Base-by-base conservation (phyloP, 371 early-diverging fungal genomes). In the Mortierella sp. region DNA sequence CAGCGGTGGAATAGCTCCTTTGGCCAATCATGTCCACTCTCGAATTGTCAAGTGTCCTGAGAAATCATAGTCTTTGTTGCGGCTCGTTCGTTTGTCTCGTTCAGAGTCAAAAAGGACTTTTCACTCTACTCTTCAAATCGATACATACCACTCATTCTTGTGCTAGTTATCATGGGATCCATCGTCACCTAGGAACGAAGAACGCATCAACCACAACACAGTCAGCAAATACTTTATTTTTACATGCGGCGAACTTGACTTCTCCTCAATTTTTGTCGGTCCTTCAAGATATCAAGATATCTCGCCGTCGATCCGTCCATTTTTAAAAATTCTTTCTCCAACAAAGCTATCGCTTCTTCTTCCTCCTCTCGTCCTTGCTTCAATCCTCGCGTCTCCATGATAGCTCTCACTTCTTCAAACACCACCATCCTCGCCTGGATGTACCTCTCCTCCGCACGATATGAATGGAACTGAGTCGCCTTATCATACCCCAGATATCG, bases 241-340 rank as follows among this genome's bases (percentile, higher is more conserved):
- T 31, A 63, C 8, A 63, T 2, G 16, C 65, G 16, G 7, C 34
- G 65, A 31, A 63, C 34, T 31, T 63, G 65, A 63, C 34, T 34
- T 21, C 34, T 31, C 65, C 65, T 63, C 34, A 63, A 9, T 19
- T 63, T 63, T 21, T 63, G 65, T 19, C 34, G 5, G 19, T 63
- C 65, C 34, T 63, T 63, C 65, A 63, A 28, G 1, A 34, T 34
- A 34, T 63, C 65, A 19, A 63, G 38, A 13, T 34, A 63, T 31
- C 65, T 63, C 8, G 65, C 1, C 34, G 65, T 63, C 9, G 65
- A 63, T 34, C 34, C 65, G 31, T 63, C 65, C 65, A 63, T 63
- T 34, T 63, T 63, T 21, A 63, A 21, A 34, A 63, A 63, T 34
- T 63, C 65, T 34, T 31, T 63, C 65, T 63, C 65, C 65, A 63